Evolutionary conservation across 352 stramenopile genomes (phyloP), one percentile per base, ranked within the genome.

Genomic region (Globisporangium spinosum): DNA sequence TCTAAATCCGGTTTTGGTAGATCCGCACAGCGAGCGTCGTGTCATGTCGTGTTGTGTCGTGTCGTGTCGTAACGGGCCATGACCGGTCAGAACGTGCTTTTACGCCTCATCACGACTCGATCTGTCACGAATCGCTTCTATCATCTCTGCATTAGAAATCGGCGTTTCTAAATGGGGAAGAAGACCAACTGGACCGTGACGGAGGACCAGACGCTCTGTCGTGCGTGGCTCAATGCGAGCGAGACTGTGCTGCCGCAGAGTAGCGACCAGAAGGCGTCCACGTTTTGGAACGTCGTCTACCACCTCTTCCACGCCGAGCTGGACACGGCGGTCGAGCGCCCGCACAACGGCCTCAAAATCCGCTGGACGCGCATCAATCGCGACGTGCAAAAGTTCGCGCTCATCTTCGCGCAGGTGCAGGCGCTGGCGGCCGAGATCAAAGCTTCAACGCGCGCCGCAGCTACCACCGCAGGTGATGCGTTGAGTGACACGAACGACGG

Each of bases 351-450:
- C 0, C 80, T 93, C 64, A 93, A 93, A 62, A 87, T 93, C 73
- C 81, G 85, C 59, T 93, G 83, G 83, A 90, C 81, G 45, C 85
- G 85, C 62, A 89, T 93, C 69, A 91, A 93, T 57, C 80, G 80
- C 62, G 85, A 93, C 65, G 85, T 87, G 47, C 83, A 91, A 68
- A 85, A 82, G 70, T 93, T 93, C 59, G 80, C 83, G 12, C 49
- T 75, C 43, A 77, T 80, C 15, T 83, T 79, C 49, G 75, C 74
- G 56, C 70, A 78, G 35, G 67, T 87, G 22, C 76, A 89, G 29
- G 61, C 60, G 8, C 43, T 56, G 10, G 43, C 58, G 7, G 47
- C 60, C 54, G 62, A 60, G 27, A 35, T 68, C 3, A 57, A 55
- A 22, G 55, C 34, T 51, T n/a, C 64, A 8, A 13, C 34, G 40